Conservation (phyloP, 176 grass and related monocot species). For the Alopecurus myosuroides region DNA sequence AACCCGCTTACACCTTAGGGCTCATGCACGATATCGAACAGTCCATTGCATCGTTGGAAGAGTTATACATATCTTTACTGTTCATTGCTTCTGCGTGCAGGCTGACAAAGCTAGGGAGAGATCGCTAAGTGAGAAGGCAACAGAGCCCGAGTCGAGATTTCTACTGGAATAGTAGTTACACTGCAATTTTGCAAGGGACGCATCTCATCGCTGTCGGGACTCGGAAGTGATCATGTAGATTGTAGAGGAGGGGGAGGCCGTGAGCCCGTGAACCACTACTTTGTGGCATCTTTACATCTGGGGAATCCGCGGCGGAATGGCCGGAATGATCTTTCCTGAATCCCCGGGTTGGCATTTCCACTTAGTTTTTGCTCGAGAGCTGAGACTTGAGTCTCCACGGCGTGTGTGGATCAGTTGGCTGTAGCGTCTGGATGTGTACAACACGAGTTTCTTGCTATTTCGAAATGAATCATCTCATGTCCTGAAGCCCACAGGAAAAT, state of each 20-base stretch:
- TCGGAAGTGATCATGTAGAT: not conserved
- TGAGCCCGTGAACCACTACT: not conserved
- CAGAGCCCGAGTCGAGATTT: not conserved
- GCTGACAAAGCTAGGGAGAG: constrained; percentile 50
- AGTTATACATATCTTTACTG: not conserved
- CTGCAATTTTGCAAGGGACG: not conserved
- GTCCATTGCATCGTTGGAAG: not conserved
- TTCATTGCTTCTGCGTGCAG: constrained; percentile 10
- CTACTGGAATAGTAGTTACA: constrained; percentile 20
- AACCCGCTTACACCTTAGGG: not conserved
- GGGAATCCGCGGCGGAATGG: not conserved
- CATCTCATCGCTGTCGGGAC: not conserved
- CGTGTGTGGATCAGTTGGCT: not conserved
- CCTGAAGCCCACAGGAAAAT: not conserved
- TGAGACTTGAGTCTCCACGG: not conserved
- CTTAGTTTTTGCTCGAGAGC: not conserved
- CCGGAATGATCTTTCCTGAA: not conserved
- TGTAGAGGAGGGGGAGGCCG: not conserved
- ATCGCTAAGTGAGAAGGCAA: constrained; percentile 40
- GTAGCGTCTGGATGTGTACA: not conserved
- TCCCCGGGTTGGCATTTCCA: not conserved
- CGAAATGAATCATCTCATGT: not conserved
- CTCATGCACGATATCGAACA: not conserved
- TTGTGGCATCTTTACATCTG: not conserved
- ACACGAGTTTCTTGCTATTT: not conserved